Percentiles rank a stretch among this genome's conserved stretches.
phyloP scores from a whole-genome alignment of 768 basidiomycete species.

The Cantharellus anzutake region DNA sequence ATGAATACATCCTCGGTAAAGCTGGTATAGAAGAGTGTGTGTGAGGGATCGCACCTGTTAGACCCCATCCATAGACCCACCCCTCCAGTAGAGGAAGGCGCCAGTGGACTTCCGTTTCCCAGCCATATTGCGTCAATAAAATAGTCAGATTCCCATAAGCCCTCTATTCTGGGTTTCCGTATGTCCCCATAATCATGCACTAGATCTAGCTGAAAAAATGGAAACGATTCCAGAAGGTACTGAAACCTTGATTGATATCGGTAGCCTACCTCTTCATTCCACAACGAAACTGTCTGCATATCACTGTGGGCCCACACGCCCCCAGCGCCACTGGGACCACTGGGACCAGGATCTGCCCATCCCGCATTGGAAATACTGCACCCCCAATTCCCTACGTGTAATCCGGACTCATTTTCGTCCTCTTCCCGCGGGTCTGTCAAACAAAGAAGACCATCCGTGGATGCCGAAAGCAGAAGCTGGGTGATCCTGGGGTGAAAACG shows the following conservation, averaged over 20 bases:
- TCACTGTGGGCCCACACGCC: conserved; percentile 72
- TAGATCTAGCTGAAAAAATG: conserved; percentile 6
- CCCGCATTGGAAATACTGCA: conserved; percentile 63
- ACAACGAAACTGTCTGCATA: conserved; percentile 85
- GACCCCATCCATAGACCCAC: conserved; percentile 8
- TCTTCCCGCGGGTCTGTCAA: conserved; percentile 27
- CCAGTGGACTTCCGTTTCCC: background rate
- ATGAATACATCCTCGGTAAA: background rate
- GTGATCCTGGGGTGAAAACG: conserved; percentile 29
- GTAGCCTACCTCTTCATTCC: conserved; percentile 44
- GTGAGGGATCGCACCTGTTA: conserved; percentile 5
- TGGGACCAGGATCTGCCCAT: conserved; percentile 22
- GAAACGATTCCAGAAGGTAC: background rate
- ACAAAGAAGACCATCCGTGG: conserved; percentile 68
- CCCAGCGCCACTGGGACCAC: background rate
- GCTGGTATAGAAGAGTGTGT: background rate
- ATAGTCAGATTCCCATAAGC: conserved; percentile 14
- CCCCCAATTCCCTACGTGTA: conserved; percentile 73
- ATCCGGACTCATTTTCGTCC: conserved; percentile 75
- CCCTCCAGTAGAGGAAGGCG: background rate
- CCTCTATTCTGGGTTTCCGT: conserved; percentile 4
- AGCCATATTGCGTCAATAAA: conserved; percentile 11
- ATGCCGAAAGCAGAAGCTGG: conserved; percentile 52
- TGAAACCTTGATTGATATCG: background rate
- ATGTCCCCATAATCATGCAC: conserved; percentile 11